These are phyloP conservation scores for Diaporthe caulivora DNA, from an alignment of 2,329 filamentous ascomycete genomes.

Conservation along the genomic window DNA sequence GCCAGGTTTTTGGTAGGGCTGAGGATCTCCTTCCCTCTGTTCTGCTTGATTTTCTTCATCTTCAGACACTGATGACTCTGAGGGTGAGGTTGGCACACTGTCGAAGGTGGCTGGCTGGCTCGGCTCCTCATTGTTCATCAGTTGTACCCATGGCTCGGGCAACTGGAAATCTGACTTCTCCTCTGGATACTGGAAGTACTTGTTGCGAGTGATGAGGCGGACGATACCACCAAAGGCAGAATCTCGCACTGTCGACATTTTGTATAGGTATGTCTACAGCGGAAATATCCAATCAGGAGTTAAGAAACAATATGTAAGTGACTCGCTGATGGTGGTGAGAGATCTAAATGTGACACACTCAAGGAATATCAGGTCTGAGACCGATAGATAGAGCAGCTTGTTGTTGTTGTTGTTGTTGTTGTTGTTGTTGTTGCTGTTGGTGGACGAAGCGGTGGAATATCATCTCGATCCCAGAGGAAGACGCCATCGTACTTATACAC, in stretches of 20 bases:
- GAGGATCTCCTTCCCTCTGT: constrained; percentile 36
- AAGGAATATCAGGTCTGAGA: neutral
- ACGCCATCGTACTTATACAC: neutral
- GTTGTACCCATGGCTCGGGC: constrained; percentile 73
- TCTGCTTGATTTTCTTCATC: constrained; percentile 44
- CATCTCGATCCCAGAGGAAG: neutral
- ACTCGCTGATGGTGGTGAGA: neutral
- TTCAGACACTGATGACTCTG: constrained; percentile 33
- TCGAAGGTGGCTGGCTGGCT: constrained; percentile 35
- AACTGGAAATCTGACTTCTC: constrained; percentile 76
- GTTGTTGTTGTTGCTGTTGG: neutral
- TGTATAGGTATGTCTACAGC: neutral
- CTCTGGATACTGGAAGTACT: constrained; percentile 68
- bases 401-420: neutral
- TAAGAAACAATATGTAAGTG: neutral
- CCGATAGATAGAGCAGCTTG: neutral
- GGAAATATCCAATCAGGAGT: neutral
- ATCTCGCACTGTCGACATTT: constrained; percentile 40
- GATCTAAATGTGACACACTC: neutral
- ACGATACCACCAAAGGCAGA: constrained; percentile 47
- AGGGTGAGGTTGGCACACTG: constrained; percentile 28
- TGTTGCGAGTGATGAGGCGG: constrained; percentile 46
- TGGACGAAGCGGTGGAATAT: neutral
- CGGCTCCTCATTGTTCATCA: constrained; percentile 79
- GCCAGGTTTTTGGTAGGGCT: constrained; percentile 38